These are phyloP conservation scores for Gamarada debralockiae DNA, from an alignment of 495 filamentous ascomycete genomes.

Conservation along the genomic window DNA sequence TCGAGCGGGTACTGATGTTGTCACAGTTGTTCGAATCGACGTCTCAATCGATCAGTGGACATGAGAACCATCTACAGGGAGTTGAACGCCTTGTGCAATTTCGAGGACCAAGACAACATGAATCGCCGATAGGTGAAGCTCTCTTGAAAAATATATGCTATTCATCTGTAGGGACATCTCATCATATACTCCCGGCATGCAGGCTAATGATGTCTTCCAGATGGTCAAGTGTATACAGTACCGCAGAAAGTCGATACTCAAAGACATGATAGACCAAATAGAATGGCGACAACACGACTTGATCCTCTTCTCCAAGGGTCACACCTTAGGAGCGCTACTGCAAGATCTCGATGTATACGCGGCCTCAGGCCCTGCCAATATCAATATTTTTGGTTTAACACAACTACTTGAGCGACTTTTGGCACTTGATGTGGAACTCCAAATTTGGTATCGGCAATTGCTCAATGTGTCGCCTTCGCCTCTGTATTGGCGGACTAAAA, in stretches of 20 bases:
- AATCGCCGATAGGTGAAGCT: not conserved
- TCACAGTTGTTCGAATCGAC: not conserved
- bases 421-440: not conserved
- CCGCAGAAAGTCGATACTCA: not conserved
- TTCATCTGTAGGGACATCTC: not conserved
- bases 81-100: not conserved
- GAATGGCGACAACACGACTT: not conserved
- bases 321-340: not conserved
- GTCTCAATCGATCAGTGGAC: not conserved
- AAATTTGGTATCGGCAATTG: not conserved
- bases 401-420: not conserved
- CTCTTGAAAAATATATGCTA: not conserved
- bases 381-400: not conserved
- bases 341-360: not conserved
- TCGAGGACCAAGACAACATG: not conserved
- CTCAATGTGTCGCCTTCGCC: not conserved
- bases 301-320: not conserved
- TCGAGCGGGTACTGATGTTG: not conserved
- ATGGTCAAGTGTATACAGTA: conserved; percentile 2
- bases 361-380: not conserved
- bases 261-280: not conserved
- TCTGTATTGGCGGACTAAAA: not conserved
- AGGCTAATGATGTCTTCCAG: not conserved
- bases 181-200: not conserved
- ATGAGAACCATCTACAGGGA: not conserved